A percentile compares a stretch with the other conserved stretches of the same genome.
Conservation (phyloP, 495 filamentous ascomycete genomes). For the Aspergillus hancockii region DNA sequence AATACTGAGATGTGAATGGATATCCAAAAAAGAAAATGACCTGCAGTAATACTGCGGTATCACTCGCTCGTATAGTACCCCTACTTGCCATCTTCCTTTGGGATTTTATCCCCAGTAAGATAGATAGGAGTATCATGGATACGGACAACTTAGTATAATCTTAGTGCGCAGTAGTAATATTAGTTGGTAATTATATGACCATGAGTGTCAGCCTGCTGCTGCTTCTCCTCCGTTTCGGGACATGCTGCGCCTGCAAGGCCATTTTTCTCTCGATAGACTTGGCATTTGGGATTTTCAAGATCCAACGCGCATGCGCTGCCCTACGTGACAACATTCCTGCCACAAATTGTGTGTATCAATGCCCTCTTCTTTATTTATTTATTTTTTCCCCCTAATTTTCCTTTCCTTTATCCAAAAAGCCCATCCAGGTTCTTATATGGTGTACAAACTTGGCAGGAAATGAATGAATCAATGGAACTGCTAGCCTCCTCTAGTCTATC, state of each 20-base stretch:
- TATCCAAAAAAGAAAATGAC: slow-evolving; percentile 1
- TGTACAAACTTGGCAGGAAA: slow-evolving; percentile 1
- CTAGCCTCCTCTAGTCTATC: background rate
- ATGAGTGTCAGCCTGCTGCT: background rate
- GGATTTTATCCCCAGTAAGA: slow-evolving; percentile 3
- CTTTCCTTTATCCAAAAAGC: background rate
- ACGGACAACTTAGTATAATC: background rate
- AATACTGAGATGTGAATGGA: background rate
- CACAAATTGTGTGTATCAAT: slow-evolving; percentile 21
- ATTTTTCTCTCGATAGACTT: slow-evolving; percentile 16
- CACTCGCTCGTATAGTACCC: slow-evolving; percentile 1
- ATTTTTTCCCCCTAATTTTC: background rate
- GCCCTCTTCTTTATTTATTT: background rate
- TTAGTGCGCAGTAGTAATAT: slow-evolving; percentile 1
- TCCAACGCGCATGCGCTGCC: slow-evolving; percentile 28
- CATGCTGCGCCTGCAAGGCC: slow-evolving; percentile 14
- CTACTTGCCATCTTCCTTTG: background rate
- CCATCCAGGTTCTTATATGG: background rate
- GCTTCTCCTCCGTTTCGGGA: background rate
- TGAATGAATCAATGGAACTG: background rate
- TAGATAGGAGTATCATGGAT: background rate
- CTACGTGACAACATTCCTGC: slow-evolving; percentile 32
- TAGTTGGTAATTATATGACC: background rate
- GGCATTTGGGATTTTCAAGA: slow-evolving; percentile 21
- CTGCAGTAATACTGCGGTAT: slow-evolving; percentile 10